phyloP scores from a whole-genome alignment of 2,329 filamentous ascomycete species.

The Camillea tinctor region DNA sequence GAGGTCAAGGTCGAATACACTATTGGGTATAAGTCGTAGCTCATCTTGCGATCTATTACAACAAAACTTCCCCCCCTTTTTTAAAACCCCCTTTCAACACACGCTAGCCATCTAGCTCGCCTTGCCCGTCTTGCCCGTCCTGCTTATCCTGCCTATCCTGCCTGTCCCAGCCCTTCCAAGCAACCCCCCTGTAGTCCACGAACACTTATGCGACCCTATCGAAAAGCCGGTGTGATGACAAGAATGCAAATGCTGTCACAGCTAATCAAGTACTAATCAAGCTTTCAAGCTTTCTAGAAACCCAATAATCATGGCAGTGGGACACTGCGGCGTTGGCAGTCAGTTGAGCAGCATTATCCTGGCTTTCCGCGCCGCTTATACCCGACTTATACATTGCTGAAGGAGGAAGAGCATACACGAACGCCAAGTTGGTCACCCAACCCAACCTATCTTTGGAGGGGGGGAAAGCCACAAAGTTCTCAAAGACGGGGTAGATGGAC shows the following conservation, averaged over 20 bases:
- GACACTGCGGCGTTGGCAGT: too few species aligned
- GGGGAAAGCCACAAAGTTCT: not conserved
- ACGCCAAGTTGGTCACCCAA: not conserved
- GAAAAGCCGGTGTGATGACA: not conserved
- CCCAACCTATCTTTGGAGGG: not conserved
- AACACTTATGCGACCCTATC: not conserved
- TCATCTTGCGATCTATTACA: not conserved
- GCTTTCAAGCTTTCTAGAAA: not conserved
- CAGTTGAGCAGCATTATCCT: too few species aligned
- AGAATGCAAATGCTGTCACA: not conserved
- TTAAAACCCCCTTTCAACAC: too few species aligned
- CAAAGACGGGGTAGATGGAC: not conserved
- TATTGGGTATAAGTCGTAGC: not conserved
- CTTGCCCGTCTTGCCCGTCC: too few species aligned
- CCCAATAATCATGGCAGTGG: not conserved
- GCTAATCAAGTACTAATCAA: not conserved
- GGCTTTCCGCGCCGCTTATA: not conserved
- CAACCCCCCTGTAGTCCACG: not conserved
- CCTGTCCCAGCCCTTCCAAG: not conserved
- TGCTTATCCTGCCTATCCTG: too few species aligned
- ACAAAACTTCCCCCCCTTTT: too few species aligned
- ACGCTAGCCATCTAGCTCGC: too few species aligned
- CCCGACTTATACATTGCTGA: not conserved
- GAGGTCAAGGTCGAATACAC: not conserved
- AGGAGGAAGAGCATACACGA: not conserved